Base-by-base conservation (phyloP, 192 early-diverging fungal genomes). In the Radiomyces spectabilis region DNA sequence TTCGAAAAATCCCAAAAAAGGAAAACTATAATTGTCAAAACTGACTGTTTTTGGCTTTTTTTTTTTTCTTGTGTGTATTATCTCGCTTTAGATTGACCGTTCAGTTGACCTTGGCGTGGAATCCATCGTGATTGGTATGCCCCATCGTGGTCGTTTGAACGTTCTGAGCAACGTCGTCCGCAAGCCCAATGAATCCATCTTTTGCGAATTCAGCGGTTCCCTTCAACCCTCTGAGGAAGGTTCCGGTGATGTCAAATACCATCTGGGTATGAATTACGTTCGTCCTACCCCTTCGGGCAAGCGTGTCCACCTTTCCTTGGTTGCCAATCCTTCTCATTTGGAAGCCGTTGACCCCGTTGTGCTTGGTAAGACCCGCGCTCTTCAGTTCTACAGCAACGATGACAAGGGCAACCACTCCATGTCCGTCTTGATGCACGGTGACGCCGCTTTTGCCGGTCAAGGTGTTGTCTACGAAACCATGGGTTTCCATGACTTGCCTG, bases 81-180 rank as follows among this genome's bases (percentile, higher is more conserved):
- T 44, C 34, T 29, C n/a, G 16, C 13, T 12, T 40, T 55, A 89
- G 87, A 94, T 99, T 55, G 96, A 99, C 73, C 80, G 85, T 44
- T 93, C 91, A 18, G 93, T 96, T 48, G 93, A 97, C 55, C 81
- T 89, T 41, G 96, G 96, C 41, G 85, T 96, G 38, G 93, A 95
- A 71, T 91, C 90, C 44, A 87, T 96, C 57, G 83, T 94, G 49
- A 89, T 99, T 83, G 96, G 96, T 53, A 99, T 99, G 96, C 91
- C 96, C 32, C 96, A 99, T 78, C 90, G 96, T 73, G 96, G 96
- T 45, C 90, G 96, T 61, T 78, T 99, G 40, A 99, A 99, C 67
- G 94, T 99, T 46, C 82, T 99, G 32, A 89, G 91, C 51, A 99
- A 99, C 71, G 96, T 99, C n/a, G 91, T 99, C 57, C 87, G 94